Base-by-base conservation (phyloP, 2,329 filamentous ascomycete species). In the Xylariaceae sp. region DNA sequence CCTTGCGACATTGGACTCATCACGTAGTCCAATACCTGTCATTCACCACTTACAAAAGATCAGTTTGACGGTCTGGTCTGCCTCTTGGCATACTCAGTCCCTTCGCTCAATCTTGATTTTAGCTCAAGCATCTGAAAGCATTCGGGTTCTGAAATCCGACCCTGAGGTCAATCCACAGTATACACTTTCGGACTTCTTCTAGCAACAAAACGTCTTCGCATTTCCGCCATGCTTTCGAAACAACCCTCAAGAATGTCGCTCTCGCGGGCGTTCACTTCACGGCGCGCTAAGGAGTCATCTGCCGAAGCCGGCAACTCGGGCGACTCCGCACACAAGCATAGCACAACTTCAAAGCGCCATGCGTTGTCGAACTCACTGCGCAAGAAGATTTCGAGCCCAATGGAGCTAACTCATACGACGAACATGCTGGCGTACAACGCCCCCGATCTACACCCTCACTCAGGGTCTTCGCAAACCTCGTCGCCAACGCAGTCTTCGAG, bases 381-480 rank as follows among this genome's bases (percentile, higher is more conserved):
- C 60, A 74, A 81, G 72, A 87, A 92, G 78, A 99, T 99, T 72
- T 99, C 94, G 1, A 85, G 82, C 2, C 94, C 94, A 0, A 82
- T 96, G 56, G 87, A 92, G 74, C 82, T 99, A 64, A 80, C 97
- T 53, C 95, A 94, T 61, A 96, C 93, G 4, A 97, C 94, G 67
- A 99, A 97, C 75, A 91, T 95, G 83, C 87, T 97, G 57, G 92
- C 91, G 6, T 96, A 96, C 81, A 93, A 93, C 71, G 92, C 94
- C 8, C 93, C 93, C 54, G 89, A 97, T 71, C 86, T 97, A 18
- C 77, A 80, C 70, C 70, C 73, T 65, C 68, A 70, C 34, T 78
- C 82, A 2, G 76, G 80, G n/a, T 67, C 71, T 15, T 77, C 78
- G 10, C 78, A 78, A 70, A 79, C 78, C n/a, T 67, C 72, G n/a